Evolutionary conservation across 1,284 basidiomycete genomes (phyloP).

Genomic region (Tremellales sp.): DNA sequence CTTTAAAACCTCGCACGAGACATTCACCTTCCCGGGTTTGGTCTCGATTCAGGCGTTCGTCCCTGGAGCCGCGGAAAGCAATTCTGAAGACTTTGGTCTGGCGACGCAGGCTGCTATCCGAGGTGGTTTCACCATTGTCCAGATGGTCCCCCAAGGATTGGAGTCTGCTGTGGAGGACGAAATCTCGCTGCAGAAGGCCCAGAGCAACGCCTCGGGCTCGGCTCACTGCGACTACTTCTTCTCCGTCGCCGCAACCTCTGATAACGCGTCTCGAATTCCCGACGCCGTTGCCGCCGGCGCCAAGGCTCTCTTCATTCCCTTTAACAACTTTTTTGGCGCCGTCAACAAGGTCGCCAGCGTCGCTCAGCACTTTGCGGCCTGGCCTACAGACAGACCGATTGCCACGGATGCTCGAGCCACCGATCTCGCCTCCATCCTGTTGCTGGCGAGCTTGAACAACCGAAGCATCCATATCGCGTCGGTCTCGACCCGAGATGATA

Average conservation of each 20-base stretch:
- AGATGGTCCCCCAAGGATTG: constrained; percentile 71
- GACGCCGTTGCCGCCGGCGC: constrained; percentile 74
- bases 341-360: constrained; percentile 57
- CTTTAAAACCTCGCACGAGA: constrained; percentile 89
- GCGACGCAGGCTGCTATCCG: constrained; percentile 76
- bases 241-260: constrained; percentile 67
- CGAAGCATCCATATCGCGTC: constrained; percentile 92
- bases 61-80: constrained; percentile 60
- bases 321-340: constrained; percentile 59
- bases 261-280: constrained; percentile 61
- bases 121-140: constrained; percentile 78
- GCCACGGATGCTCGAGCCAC: constrained; percentile 90
- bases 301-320: constrained; percentile 80
- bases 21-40: constrained; percentile 87
- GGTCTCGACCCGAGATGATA: constrained; percentile 80
- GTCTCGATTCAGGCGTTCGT: constrained; percentile 85
- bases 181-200: constrained; percentile 64
- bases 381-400: constrained; percentile 89
- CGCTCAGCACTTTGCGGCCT: constrained; percentile 82
- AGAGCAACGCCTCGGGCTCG: constrained; percentile 58
- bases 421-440: constrained; percentile 86
- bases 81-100: constrained; percentile 62
- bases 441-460: constrained; percentile 87
- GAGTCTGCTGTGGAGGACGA: constrained; percentile 63
- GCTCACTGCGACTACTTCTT: constrained; percentile 85